Base-by-base conservation (phyloP, 2,329 filamentous ascomycete species). In the Leptoxyphium fumago region DNA sequence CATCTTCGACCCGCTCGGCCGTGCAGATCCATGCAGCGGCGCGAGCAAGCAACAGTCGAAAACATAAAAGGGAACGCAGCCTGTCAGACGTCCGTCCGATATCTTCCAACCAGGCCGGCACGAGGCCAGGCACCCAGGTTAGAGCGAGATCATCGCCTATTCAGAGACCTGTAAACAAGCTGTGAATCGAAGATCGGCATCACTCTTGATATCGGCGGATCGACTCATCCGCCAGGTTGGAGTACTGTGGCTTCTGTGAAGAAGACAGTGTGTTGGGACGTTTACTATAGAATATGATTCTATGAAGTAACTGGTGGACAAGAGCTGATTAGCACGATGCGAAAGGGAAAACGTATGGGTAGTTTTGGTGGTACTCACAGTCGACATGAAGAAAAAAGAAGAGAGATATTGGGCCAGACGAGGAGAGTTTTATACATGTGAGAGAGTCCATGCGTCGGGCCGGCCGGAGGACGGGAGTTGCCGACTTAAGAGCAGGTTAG, bases 201-300 rank as follows among this genome's bases (percentile, higher is more conserved):
- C 84, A 91, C 84, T 87, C 83, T 84, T 80, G 82, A 81, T 70
- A 74, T 73, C 78, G 84, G 84, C 82, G 84, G 84, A 84, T 59
- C 59, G 51, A 68, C 66, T 93, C 85, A 91, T 93, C 85, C 84
- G 83, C 84, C 84, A 86, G 84, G 83, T 80, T 89, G 77, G 78
- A 78, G 77, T 71, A 86, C 82, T 89, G 82, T 86, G 77, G 84
- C 87, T 94, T 74, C 74, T 82, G 76, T 87, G 75, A 78, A 78
- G 77, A 89, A 82, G 79, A 85, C 82, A 91, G 84, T 26, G 21
- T 26, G 85, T 79, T 75, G 74, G 75, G 82, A 87, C 79, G 79
- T 84, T 75, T 80, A 88, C 86, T 94, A 87, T 88, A 94, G 83
- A 94, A 93, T 26, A 84, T 85, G 84, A 89, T 89, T 88, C 84